These are phyloP conservation scores for Plantago lanceolata DNA, from an alignment of 305 asterid genomes.

Conservation along the genomic window DNA sequence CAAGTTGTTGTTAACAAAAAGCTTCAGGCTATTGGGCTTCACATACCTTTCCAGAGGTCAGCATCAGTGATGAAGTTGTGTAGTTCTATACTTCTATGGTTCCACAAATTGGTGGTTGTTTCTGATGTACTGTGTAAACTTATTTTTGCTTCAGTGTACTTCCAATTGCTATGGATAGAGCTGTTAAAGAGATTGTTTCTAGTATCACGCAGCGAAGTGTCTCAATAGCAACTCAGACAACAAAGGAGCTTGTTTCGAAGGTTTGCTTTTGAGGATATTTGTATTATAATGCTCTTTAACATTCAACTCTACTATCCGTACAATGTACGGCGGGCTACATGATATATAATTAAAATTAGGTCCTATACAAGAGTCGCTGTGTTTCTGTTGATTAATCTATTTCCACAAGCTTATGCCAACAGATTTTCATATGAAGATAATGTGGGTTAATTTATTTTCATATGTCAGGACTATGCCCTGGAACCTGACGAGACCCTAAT, in stretches of 20 bases:
- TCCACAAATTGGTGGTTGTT: background rate
- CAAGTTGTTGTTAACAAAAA: slow-evolving; percentile 80
- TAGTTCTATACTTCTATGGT: slow-evolving; percentile 15
- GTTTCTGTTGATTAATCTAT: background rate
- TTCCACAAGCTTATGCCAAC: too few species aligned
- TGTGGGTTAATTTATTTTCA: slow-evolving; percentile 1
- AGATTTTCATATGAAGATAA: background rate
- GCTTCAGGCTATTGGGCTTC: slow-evolving; percentile 67
- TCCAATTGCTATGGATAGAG: slow-evolving; percentile 88
- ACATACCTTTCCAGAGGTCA: slow-evolving; percentile 87
- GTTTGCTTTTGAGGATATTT: slow-evolving; percentile 32
- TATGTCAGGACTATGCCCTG: slow-evolving; percentile 88
- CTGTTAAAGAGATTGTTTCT: slow-evolving; percentile 87
- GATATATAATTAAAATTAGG: background rate
- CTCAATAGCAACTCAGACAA: slow-evolving; percentile 92
- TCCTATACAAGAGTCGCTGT: background rate
- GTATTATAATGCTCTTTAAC: background rate
- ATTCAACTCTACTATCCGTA: background rate
- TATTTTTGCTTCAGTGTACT: slow-evolving; percentile 65
- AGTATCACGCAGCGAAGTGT: slow-evolving; percentile 92
- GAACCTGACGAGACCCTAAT: slow-evolving; percentile 92
- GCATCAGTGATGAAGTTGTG: slow-evolving; percentile 26
- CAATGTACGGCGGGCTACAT: background rate
- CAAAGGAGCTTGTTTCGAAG: slow-evolving; percentile 95
- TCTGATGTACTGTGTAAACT: slow-evolving; percentile 7